phyloP scores from a whole-genome alignment of 345 rosid genomes.

The Excoecaria cochinchinensis region DNA sequence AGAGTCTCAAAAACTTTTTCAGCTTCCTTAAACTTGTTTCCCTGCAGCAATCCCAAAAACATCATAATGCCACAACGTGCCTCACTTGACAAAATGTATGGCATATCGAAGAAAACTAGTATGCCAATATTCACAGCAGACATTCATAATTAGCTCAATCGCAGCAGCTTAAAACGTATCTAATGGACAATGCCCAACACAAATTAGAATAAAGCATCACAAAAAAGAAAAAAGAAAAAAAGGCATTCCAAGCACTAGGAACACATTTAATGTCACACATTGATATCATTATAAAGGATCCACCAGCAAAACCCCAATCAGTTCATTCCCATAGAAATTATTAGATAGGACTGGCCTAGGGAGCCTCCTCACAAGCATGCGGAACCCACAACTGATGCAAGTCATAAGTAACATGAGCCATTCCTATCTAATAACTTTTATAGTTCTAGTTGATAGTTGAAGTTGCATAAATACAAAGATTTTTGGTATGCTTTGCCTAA shows the following conservation, averaged over 20 bases:
- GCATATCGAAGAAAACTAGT: not conserved
- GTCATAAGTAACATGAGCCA: not conserved
- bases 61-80: constrained; percentile 13
- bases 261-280: not conserved
- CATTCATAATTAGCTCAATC: not conserved
- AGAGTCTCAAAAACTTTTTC: constrained; percentile 79
- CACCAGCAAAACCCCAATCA: not conserved
- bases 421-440: not conserved
- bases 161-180: not conserved
- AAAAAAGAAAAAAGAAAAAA: not conserved
- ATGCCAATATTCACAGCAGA: not conserved
- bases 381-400: not conserved
- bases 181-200: not conserved
- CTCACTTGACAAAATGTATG: not conserved
- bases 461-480: not conserved
- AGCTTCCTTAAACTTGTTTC: constrained; percentile 80
- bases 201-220: not conserved
- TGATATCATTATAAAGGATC: not conserved
- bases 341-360: not conserved
- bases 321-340: not conserved
- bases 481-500: not conserved
- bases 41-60: constrained; percentile 38
- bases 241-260: not conserved
- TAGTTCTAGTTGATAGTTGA: not conserved
- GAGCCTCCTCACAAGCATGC: not conserved